Base-by-base conservation (phyloP, 768 basidiomycete genomes). In the Naganishia antarctica region DNA sequence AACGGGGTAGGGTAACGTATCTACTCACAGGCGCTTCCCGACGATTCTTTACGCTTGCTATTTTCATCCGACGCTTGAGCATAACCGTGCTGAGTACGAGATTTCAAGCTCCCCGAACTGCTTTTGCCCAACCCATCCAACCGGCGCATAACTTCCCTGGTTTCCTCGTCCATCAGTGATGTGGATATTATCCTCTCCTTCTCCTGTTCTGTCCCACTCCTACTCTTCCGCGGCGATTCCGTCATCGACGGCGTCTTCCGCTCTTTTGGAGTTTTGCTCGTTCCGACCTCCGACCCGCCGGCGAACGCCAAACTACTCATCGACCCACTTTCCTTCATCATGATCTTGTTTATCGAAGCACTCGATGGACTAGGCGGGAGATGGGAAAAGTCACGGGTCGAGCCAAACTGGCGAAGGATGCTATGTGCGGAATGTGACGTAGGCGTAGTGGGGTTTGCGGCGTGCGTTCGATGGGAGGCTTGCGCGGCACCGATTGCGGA, bases 311-410 rank as follows among this genome's bases (percentile, higher is more conserved):
- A 71, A 53, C 73, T 73, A 37, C 68, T 66, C 51, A 72, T 64
- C 4, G 74, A 76, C 8, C 69, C 70, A 11, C 72, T 74, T 16
- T 68, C 77, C 60, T 84, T 83, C 65, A 91, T 79, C 66, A 67
- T 67, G 71, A 92, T 86, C 68, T 90, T 88, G 65, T 90, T 87
- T 63, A 92, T 91, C 5, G 89, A 89, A 5, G 88, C 86, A n/a
- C 89, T 85, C 1, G 91, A 90, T 21, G 91, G 91, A 15, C 91
- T 92, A 15, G 92, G 89, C 13, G 91, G 91, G 4, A 94, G 81
- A 73, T 90, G 89, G 0, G 91, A 90, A 77, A 90, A 91, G 76
- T 92, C 91, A 7, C 73, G 47, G 12, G 61, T 71, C 82, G 86
- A 64, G 78, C 80, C 60, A 81, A 81, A 72, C 81, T 86, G 43